phyloP scores from a whole-genome alignment of 768 basidiomycete genomes.

The Podaxis pistillaris region DNA sequence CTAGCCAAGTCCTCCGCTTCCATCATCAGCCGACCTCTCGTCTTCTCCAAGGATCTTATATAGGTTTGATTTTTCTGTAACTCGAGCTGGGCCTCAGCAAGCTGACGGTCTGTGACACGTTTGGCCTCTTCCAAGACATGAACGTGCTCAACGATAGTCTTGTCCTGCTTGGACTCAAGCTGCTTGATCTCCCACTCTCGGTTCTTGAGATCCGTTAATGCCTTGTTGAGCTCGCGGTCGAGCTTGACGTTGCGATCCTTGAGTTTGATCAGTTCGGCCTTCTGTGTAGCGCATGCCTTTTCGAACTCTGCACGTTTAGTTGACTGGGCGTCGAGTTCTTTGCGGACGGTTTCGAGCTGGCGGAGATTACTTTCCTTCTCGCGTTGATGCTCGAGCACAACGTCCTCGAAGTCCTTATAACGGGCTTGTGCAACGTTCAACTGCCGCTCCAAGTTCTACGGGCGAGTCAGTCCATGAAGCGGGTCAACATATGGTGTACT shows the following conservation, averaged over 20 bases:
- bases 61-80: constrained; percentile 70
- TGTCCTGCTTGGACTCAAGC: constrained; percentile 85
- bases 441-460: constrained; percentile 75
- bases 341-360: constrained; percentile 66
- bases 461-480: constrained; percentile 3
- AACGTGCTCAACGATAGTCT: constrained; percentile 98
- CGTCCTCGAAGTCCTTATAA: constrained; percentile 86
- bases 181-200: constrained; percentile 88
- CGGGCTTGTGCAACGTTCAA: constrained; percentile 69
- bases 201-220: constrained; percentile 73
- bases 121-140: constrained; percentile 97
- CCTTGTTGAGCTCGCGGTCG: constrained; percentile 80
- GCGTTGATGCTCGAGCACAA: constrained; percentile 77
- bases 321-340: constrained; percentile 74
- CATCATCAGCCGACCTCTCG: constrained; percentile 65
- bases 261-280: constrained; percentile 64
- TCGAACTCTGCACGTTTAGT: constrained; percentile 76
- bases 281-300: constrained; percentile 56
- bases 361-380: constrained; percentile 74
- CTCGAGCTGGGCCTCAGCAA: constrained; percentile 78
- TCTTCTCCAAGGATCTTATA: constrained; percentile 85
- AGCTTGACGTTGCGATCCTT: constrained; percentile 70
- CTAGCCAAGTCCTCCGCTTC: constrained; percentile 83
- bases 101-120: constrained; percentile 87
- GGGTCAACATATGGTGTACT: constrained; percentile 16